A percentile compares a stretch with the other conserved stretches of the same genome.
phyloP scores from a whole-genome alignment of 371 early-diverging fungal genomes.

The Dentiscutata heterogama region DNA sequence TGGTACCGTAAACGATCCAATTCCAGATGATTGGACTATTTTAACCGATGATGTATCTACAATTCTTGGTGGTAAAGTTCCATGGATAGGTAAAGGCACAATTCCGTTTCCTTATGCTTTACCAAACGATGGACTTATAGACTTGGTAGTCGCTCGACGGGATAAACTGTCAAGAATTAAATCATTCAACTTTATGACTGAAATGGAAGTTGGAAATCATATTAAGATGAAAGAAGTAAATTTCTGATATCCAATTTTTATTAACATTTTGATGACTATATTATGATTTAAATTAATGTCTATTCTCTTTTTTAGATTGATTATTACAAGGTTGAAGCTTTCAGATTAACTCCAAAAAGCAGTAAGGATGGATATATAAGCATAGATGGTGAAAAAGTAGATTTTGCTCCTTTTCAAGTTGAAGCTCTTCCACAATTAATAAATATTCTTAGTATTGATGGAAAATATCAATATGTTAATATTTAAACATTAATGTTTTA shows the following conservation, averaged over 20 bases:
- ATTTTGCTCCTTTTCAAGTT: conserved; percentile 67
- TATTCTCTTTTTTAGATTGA: conserved; percentile 57
- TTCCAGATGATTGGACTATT: conserved; percentile 63
- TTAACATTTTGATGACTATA: too few relatives aligned
- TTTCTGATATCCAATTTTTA: background rate
- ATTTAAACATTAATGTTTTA: background rate
- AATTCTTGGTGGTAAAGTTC: conserved; percentile 66
- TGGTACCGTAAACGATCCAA: conserved; percentile 49
- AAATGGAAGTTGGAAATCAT: conserved; percentile 66
- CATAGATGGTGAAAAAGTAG: conserved; percentile 73
- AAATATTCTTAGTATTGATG: conserved; percentile 60
- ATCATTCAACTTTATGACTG: conserved; percentile 52
- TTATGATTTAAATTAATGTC: conserved; percentile 2
- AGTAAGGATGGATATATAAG: conserved; percentile 60
- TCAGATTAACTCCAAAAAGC: conserved; percentile 62
- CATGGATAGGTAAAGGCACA: conserved; percentile 64
- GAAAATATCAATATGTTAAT: conserved; percentile 41
- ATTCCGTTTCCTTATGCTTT: conserved; percentile 66
- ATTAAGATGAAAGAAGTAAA: conserved; percentile 61
- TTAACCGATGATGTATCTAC: conserved; percentile 60
- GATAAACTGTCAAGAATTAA: conserved; percentile 52
- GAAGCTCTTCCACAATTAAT: conserved; percentile 67
- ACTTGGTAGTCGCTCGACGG: conserved; percentile 60
- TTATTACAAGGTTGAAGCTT: conserved; percentile 71
- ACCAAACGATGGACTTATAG: conserved; percentile 68